These are phyloP conservation scores for Meripilus lineatus DNA, from an alignment of 1,284 basidiomycete genomes.

Conservation along the genomic window DNA sequence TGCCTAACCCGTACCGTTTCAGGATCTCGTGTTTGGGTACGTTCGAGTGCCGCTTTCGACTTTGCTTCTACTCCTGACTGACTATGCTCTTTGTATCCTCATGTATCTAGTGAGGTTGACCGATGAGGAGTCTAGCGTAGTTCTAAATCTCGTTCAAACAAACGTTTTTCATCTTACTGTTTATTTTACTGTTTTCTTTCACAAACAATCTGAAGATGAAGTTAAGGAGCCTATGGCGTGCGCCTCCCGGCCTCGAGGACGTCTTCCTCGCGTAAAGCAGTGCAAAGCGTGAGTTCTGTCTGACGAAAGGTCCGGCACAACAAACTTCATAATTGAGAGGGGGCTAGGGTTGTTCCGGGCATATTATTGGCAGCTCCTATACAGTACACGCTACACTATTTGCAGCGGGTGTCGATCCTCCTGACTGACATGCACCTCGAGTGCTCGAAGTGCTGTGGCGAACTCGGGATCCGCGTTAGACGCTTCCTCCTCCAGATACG, in stretches of 20 bases:
- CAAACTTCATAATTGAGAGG: too few species aligned
- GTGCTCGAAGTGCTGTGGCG: constrained; percentile 17
- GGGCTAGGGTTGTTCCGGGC: too few species aligned
- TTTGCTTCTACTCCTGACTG: not conserved
- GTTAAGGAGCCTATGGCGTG: too few species aligned
- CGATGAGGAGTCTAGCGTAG: constrained; percentile 33
- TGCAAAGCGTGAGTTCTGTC: too few species aligned
- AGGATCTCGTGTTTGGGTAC: constrained; percentile 77
- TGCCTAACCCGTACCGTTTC: constrained; percentile 19
- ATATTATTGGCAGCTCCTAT: too few species aligned
- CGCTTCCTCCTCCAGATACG: constrained; percentile 38
- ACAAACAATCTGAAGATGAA: too few species aligned
- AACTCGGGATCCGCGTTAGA: constrained; percentile 18
- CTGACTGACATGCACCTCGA: constrained; percentile 55
- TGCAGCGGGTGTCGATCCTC: constrained; percentile 58
- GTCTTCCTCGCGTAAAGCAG: too few species aligned
- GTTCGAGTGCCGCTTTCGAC: constrained; percentile 26
- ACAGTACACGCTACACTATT: constrained; percentile 31
- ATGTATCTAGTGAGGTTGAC: constrained; percentile 35
- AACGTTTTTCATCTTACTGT: too few species aligned
- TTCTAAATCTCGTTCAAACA: too few species aligned
- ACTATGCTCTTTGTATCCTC: not conserved
- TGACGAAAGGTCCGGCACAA: too few species aligned
- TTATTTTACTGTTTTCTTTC: too few species aligned
- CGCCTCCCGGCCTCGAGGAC: too few species aligned